These are phyloP conservation scores for Plasmopara viticola DNA, from an alignment of 352 stramenopile species.

Conservation along the genomic window DNA sequence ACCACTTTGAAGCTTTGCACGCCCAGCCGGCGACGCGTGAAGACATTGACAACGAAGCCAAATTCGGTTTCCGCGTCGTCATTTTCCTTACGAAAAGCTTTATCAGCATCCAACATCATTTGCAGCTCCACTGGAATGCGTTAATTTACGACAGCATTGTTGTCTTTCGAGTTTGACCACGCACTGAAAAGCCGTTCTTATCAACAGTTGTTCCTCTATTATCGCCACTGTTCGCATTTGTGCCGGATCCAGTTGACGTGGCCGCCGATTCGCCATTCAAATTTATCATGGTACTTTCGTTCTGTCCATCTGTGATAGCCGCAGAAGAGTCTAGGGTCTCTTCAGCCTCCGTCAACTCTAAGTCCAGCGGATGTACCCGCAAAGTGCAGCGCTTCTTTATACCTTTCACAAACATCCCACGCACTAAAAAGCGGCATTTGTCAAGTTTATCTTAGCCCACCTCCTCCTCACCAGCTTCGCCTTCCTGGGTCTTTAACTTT, in stretches of 20 bases:
- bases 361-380: conserved; percentile 74
- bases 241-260: conserved; percentile 8
- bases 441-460: conserved; percentile 41
- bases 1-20: conserved; percentile 82
- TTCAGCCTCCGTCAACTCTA: conserved; percentile 53
- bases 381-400: conserved; percentile 85
- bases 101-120: conserved; percentile 80
- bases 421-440: conserved; percentile 51
- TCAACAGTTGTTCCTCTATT: conserved; percentile 21
- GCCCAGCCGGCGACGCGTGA: conserved; percentile 73
- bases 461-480: too few relatives aligned
- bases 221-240: conserved; percentile 4
- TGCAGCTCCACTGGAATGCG: conserved; percentile 79
- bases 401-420: conserved; percentile 77
- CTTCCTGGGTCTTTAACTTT: too few relatives aligned
- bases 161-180: conserved; percentile 55
- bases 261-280: conserved; percentile 12
- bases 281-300: conserved; percentile 13
- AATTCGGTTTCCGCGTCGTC: conserved; percentile 44
- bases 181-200: conserved; percentile 69
- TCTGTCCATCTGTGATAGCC: conserved; percentile 55
- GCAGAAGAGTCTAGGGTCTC: conserved; percentile 42
- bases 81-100: conserved; percentile 36
- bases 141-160: conserved; percentile 23
- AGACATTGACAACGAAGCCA: conserved; percentile 18